phyloP scores from a whole-genome alignment of 2,329 filamentous ascomycete species.

The Bipolaris cookei region DNA sequence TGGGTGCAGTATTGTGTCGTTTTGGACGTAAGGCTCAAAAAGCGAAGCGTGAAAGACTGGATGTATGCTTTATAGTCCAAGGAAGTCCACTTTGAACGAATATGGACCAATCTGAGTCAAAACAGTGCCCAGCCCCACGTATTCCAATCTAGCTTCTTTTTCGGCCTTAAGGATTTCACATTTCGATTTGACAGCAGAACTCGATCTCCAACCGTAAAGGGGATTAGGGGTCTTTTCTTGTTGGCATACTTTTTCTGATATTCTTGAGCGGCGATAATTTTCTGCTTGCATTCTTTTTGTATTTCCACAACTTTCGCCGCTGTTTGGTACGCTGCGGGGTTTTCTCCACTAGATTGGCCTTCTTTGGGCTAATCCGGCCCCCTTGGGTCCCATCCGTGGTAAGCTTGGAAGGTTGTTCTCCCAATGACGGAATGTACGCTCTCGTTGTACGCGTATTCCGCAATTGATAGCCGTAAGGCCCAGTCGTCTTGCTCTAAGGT shows the following conservation, averaged over 20 bases:
- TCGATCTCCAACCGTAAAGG: neutral
- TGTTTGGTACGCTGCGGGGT: neutral
- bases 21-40: neutral
- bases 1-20: neutral
- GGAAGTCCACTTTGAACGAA: neutral
- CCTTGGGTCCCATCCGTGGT: neutral
- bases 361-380: neutral
- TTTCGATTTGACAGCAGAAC: neutral
- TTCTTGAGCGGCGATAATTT: neutral
- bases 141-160: constrained; percentile 1
- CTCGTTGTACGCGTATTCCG: neutral
- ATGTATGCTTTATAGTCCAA: neutral
- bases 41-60: neutral
- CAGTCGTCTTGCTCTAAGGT: neutral
- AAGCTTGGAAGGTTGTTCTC: neutral
- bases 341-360: neutral
- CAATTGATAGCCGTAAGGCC: neutral
- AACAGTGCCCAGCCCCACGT: neutral
- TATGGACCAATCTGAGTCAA: neutral
- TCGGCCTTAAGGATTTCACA: neutral
- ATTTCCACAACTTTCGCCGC: neutral
- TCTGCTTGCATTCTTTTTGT: neutral
- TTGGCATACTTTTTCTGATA: neutral
- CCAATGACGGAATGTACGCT: neutral
- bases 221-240: neutral